Evolutionary conservation across 2,329 filamentous ascomycete species (phyloP).

Genomic region (Colletotrichum sp.): DNA sequence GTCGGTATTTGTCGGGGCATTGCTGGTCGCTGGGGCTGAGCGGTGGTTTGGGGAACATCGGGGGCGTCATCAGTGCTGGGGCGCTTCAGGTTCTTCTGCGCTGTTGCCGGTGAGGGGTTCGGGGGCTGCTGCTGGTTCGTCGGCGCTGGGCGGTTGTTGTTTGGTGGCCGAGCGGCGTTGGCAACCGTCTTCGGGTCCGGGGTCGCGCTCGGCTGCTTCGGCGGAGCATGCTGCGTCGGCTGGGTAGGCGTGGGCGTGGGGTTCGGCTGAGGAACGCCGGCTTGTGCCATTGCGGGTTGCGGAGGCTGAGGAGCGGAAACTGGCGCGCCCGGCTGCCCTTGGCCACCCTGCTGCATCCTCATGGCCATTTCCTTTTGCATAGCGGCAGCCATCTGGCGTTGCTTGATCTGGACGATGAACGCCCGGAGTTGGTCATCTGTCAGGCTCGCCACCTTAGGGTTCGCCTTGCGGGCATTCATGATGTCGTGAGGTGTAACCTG

Average conservation of each 20-base stretch:
- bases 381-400: slow-evolving; percentile 16
- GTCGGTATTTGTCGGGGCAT: slow-evolving; percentile 25
- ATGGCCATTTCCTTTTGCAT: slow-evolving; percentile 20
- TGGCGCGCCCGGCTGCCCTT: not conserved
- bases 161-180: slow-evolving; percentile 19
- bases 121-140: slow-evolving; percentile 40
- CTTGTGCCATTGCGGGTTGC: not conserved
- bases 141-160: slow-evolving; percentile 32
- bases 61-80: slow-evolving; percentile 50
- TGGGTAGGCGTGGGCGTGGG: not conserved
- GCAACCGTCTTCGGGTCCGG: slow-evolving; percentile 22
- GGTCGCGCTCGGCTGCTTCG: slow-evolving; percentile 20
- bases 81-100: slow-evolving; percentile 55
- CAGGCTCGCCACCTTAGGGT: slow-evolving; percentile 23
- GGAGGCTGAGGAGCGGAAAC: slow-evolving; percentile 1
- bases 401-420: slow-evolving; percentile 14
- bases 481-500: slow-evolving; percentile 31
- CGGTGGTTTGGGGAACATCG: slow-evolving; percentile 23
- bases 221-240: not conserved
- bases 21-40: slow-evolving; percentile 19
- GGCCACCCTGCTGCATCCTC: slow-evolving; percentile 2
- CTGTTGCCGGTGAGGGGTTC: slow-evolving; percentile 41
- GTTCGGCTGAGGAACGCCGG: not conserved
- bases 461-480: slow-evolving; percentile 26
- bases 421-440: slow-evolving; percentile 26